Conservation (phyloP, 2,329 filamentous ascomycete genomes). For the Purpureocillium takamizusanense region DNA sequence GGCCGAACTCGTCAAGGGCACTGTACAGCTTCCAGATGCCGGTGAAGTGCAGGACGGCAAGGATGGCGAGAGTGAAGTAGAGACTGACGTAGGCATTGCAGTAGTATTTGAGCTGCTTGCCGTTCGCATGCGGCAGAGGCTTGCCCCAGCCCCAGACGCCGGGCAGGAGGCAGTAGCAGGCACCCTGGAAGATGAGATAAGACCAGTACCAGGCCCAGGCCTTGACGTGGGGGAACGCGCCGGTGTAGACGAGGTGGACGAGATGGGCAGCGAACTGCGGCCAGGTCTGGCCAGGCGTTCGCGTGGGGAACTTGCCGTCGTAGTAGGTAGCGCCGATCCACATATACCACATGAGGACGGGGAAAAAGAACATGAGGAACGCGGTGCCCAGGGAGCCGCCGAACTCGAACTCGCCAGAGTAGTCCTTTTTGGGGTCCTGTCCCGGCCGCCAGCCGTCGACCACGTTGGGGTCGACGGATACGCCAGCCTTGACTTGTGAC, state of each 20-base stretch:
- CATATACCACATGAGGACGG: constrained; percentile 98
- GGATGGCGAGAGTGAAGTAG: constrained; percentile 72
- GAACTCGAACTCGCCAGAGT: constrained; percentile 67
- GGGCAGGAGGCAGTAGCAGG: constrained; percentile 76
- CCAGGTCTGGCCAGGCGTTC: constrained; percentile 55
- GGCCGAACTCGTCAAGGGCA: constrained; percentile 90
- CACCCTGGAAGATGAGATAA: constrained; percentile 78
- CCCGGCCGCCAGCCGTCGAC: constrained; percentile 51
- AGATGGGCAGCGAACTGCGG: constrained; percentile 65
- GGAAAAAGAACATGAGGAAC: constrained; percentile 86
- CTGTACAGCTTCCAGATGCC: constrained; percentile 85
- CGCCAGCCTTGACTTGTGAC: constrained; percentile 5
- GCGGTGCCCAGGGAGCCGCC: constrained; percentile 75
- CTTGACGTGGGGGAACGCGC: constrained; percentile 71
- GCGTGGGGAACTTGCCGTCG: constrained; percentile 69
- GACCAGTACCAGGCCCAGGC: constrained; percentile 94
- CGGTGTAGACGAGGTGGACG: constrained; percentile 64
- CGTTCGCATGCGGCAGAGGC: constrained; percentile 70
- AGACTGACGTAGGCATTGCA: constrained; percentile 85
- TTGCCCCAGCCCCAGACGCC: constrained; percentile 86
- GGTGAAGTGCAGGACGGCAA: constrained; percentile 66
- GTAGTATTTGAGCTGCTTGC: constrained; percentile 86
- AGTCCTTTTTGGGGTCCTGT: constrained; percentile 53
- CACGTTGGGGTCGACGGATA: constrained; percentile 11
- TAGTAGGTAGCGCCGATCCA: constrained; percentile 95